Evolutionary conservation across 345 rosid genomes (phyloP).

Genomic region (Eucalyptus rudis): DNA sequence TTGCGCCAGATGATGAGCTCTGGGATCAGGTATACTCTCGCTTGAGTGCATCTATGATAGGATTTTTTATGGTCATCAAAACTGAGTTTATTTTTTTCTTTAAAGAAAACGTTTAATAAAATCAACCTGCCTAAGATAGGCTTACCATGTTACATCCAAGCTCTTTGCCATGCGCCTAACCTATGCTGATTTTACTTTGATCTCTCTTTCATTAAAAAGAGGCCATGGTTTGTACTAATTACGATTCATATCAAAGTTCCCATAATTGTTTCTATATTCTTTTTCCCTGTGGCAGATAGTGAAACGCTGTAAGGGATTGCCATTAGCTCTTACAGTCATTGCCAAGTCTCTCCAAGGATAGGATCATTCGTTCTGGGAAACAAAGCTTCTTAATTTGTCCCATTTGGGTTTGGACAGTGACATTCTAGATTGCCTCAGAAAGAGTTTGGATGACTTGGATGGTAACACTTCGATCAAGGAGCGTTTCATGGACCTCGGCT

Average conservation of each 20-base stretch:
- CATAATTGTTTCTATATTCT: not conserved
- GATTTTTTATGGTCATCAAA: not conserved
- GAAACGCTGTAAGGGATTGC: not conserved
- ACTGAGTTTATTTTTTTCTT: not conserved
- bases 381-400: not conserved
- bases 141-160: too few species aligned
- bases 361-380: not conserved
- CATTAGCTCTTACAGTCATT: not conserved
- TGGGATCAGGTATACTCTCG: too few species aligned
- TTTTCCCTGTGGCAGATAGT: not conserved
- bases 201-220: not conserved
- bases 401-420: not conserved
- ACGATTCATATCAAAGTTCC: not conserved
- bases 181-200: not conserved
- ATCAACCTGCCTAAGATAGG: too few species aligned
- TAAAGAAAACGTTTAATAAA: too few species aligned
- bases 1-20: too few species aligned
- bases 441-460: constrained; percentile 27
- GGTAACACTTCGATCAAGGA: constrained; percentile 1
- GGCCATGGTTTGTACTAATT: not conserved
- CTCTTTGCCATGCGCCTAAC: too few species aligned
- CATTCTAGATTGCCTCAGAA: constrained; percentile 26
- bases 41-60: not conserved
- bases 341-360: constrained; percentile 3
- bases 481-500: constrained; percentile 46